Conservation (phyloP, 176 grass and related monocot species). For the Tillandsia leiboldiana region DNA sequence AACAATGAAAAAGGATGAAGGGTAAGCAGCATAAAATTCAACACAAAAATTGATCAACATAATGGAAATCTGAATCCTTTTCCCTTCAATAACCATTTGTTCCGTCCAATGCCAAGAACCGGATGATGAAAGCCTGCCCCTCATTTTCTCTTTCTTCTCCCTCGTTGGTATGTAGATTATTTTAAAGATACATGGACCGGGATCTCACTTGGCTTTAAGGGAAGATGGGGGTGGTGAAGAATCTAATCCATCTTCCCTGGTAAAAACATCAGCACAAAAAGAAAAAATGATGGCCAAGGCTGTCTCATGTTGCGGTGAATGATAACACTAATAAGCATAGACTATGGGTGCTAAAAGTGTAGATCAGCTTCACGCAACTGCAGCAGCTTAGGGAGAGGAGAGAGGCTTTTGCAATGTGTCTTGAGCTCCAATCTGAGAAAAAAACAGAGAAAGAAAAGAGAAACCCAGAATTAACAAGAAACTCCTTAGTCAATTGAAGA, state of each 20-base stretch:
- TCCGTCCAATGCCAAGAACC: not conserved
- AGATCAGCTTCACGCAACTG: too few species aligned
- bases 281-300: not conserved
- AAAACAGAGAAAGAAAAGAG: not conserved
- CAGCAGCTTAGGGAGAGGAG: too few species aligned
- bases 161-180: not conserved
- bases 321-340: not conserved
- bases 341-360: too few species aligned
- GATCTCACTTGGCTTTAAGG: not conserved
- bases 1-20: too few species aligned
- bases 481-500: not conserved
- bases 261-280: not conserved
- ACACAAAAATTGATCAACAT: too few species aligned
- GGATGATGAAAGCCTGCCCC: not conserved
- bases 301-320: not conserved
- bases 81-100: not conserved
- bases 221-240: not conserved
- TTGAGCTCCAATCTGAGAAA: constrained; percentile 27
- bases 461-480: not conserved
- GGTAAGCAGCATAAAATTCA: too few species aligned
- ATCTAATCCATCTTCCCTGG: not conserved
- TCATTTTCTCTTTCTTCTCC: not conserved
- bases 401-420: not conserved
- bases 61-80: not conserved
- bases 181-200: not conserved